phyloP scores from a whole-genome alignment of 2,329 filamentous ascomycete species.

The Thelonectria olida region DNA sequence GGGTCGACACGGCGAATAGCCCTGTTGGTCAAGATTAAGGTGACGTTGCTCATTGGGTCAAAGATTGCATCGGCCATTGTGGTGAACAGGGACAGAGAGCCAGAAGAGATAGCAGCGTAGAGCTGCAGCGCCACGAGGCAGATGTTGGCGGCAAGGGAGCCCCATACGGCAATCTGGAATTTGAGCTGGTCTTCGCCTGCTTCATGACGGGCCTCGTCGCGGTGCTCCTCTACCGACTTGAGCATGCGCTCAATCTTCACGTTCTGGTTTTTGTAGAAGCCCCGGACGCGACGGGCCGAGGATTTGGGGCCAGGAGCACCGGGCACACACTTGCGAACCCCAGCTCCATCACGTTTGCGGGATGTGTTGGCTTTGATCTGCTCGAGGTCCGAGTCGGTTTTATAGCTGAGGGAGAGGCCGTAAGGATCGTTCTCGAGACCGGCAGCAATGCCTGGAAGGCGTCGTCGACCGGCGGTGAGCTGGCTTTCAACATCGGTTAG shows the following conservation, averaged over 20 bases:
- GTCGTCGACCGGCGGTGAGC: constrained; percentile 47
- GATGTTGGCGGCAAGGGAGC: constrained; percentile 82
- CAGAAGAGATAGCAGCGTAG: constrained; percentile 86
- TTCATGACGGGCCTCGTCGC: constrained; percentile 81
- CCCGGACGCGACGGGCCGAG: constrained; percentile 68
- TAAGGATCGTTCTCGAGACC: constrained; percentile 79
- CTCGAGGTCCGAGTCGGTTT: constrained; percentile 79
- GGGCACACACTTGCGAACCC: constrained; percentile 27
- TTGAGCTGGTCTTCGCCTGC: constrained; percentile 83
- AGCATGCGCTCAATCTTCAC: constrained; percentile 91
- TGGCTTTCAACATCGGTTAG: constrained; percentile 61
- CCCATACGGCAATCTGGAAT: constrained; percentile 72
- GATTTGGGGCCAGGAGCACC: constrained; percentile 37
- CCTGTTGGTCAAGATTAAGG: constrained; percentile 85
- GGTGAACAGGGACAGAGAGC: constrained; percentile 94
- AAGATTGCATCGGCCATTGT: constrained; percentile 97
- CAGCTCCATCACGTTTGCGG: constrained; percentile 70
- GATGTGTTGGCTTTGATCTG: constrained; percentile 83
- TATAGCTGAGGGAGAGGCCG: constrained; percentile 79
- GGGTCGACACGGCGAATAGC: constrained; percentile 89
- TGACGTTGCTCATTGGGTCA: constrained; percentile 89
- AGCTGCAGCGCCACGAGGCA: constrained; percentile 82
- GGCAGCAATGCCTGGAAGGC: constrained; percentile 63
- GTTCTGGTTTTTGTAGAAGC: constrained; percentile 92
- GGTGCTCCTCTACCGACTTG: constrained; percentile 92